Evolutionary conservation across 495 filamentous ascomycete genomes (phyloP), one percentile per base, ranked within the genome.

Genomic region (Xylaria cubensis): DNA sequence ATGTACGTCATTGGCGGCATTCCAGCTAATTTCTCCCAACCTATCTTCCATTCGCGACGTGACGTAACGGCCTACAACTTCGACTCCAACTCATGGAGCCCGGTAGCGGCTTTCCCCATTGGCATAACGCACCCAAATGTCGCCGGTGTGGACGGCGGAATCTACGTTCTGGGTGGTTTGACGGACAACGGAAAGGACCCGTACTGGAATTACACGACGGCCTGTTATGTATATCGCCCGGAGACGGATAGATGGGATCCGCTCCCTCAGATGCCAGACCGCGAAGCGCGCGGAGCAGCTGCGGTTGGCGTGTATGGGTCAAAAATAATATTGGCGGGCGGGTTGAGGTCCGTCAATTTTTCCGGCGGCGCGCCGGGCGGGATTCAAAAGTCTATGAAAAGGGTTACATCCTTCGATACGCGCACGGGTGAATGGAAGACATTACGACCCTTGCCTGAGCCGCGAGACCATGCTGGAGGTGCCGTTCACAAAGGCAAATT

Each of bases 321-420:
- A 56, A 65, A 36, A 3, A 68, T 81, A 3, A 75, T 72, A 46
- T 68, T 81, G 0, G 78, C 78, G 0, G 79, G 79, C 0, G 79
- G 79, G 4, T 61, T 80, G 67, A 71, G 48, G 12, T 55, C 67
- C 7, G 51, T 75, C 0, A 56, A 75, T 15, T 24, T 71, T 6
- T 8, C 29, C 12, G 10, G 15, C 0, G 70, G 53, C 12, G 62
- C 62, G 10, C 51, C 44, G 46, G 46, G 46, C 17, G 46, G 42
- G 42, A 46, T 46, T 1, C 72, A 74, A 53, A 53, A 61, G 12
- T 75, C 74, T 8, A 70, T 78, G 9, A 71, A 73, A 61, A 73
- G 70, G 3, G 82, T 84, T 5, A 73, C 79, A 3, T 74, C 77
- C 0, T 85, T 80, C 71, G 73, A 84, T 58, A 81, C 78, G 13